These are phyloP conservation scores for Termitomyces sp. DNA, from an alignment of 768 basidiomycete genomes.

Conservation along the genomic window DNA sequence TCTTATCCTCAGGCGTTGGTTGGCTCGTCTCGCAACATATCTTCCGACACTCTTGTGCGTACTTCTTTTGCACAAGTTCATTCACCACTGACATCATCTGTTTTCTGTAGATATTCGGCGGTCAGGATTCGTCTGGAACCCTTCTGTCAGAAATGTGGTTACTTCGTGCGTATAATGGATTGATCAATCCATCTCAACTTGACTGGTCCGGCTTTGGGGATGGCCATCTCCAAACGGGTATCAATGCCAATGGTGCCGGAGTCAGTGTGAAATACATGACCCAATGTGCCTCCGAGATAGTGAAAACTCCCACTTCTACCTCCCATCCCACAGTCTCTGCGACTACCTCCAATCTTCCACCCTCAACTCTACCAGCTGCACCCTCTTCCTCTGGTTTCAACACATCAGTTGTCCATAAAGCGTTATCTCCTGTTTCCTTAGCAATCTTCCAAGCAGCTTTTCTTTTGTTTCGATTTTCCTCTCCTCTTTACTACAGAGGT, in stretches of 20 bases:
- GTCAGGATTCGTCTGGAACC: slow-evolving; percentile 61
- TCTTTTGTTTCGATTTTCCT: slow-evolving; percentile 34
- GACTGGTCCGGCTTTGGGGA: slow-evolving; percentile 66
- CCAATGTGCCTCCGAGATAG: slow-evolving; percentile 49
- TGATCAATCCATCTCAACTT: slow-evolving; percentile 51
- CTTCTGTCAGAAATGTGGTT: slow-evolving; percentile 80
- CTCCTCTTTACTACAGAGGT: slow-evolving; percentile 16
- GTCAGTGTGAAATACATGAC: slow-evolving; percentile 61
- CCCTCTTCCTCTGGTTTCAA: slow-evolving; percentile 21
- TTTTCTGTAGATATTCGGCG: slow-evolving; percentile 60
- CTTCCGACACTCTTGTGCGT: slow-evolving; percentile 65
- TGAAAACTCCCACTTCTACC: slow-evolving; percentile 21
- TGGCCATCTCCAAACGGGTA: slow-evolving; percentile 60
- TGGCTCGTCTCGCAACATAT: slow-evolving; percentile 44
- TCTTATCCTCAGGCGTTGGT: slow-evolving; percentile 56
- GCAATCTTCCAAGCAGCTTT: slow-evolving; percentile 35
- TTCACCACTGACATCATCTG: background rate
- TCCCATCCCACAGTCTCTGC: slow-evolving; percentile 11
- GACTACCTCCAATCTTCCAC: slow-evolving; percentile 16
- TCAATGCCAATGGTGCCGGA: slow-evolving; percentile 65
- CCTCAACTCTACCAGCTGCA: slow-evolving; percentile 15
- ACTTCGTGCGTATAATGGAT: slow-evolving; percentile 67
- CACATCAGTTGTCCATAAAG: slow-evolving; percentile 44
- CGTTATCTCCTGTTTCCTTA: slow-evolving; percentile 44
- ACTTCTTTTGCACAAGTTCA: background rate